Conservation (phyloP, 2,329 filamentous ascomycete genomes). For the Ceratocystis colombiana region DNA sequence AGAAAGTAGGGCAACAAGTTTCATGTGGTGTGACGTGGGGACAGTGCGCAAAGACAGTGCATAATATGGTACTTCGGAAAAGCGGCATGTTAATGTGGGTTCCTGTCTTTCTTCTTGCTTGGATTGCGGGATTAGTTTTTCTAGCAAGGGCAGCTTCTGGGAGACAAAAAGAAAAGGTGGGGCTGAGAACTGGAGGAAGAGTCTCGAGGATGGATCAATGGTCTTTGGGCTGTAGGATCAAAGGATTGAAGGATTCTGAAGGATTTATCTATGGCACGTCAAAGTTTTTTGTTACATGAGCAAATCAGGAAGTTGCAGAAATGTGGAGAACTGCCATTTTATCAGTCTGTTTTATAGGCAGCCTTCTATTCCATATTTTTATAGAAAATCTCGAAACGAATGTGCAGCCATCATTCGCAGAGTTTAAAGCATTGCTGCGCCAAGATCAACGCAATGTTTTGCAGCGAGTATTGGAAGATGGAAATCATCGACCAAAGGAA, state of each 20-base stretch:
- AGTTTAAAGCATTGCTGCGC: background rate
- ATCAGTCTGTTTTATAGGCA: background rate
- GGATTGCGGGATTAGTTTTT: background rate
- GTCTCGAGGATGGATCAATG: too few species aligned
- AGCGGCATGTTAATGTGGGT: conserved; percentile 12
- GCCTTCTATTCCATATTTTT: background rate
- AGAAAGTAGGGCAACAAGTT: background rate
- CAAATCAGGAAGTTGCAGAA: conserved; percentile 3
- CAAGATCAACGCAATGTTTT: conserved; percentile 6
- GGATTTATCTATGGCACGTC: background rate
- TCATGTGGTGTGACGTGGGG: conserved; percentile 11
- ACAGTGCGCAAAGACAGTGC: background rate
- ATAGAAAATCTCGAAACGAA: background rate
- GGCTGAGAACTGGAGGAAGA: background rate
- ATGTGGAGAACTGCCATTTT: background rate
- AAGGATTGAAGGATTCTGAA: background rate
- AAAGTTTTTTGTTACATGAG: conserved; percentile 7
- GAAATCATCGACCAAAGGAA: background rate
- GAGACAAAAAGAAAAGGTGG: background rate
- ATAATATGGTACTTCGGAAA: background rate
- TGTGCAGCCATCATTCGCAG: too few species aligned
- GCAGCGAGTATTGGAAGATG: conserved; percentile 1
- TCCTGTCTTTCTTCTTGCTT: background rate
- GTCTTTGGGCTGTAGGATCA: background rate
- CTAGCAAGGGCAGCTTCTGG: background rate